Evolutionary conservation across 352 stramenopile genomes (phyloP).

Genomic region (Phytopythium helicoides): DNA sequence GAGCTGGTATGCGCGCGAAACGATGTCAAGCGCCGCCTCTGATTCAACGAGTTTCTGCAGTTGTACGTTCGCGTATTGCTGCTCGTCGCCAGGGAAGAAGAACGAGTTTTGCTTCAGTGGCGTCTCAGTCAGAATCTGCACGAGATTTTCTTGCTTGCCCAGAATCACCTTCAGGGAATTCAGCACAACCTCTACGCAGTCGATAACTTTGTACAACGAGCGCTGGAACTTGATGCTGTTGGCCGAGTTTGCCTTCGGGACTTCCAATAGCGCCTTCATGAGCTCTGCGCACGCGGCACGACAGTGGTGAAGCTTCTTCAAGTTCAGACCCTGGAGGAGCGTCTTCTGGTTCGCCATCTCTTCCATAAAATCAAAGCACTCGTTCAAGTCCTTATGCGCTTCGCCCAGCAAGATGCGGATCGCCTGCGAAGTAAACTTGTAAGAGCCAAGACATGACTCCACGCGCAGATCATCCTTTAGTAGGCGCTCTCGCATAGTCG

Average conservation of each 20-base stretch:
- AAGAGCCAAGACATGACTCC: slow-evolving; percentile 79
- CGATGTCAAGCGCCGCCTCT: slow-evolving; percentile 79
- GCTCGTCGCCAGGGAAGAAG: slow-evolving; percentile 82
- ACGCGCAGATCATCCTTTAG: slow-evolving; percentile 84
- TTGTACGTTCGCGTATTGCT: slow-evolving; percentile 84
- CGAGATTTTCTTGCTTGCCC: slow-evolving; percentile 80
- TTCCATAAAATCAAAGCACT: slow-evolving; percentile 87
- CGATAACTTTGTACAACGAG: slow-evolving; percentile 81
- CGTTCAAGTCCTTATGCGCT: slow-evolving; percentile 79
- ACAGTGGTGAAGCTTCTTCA: slow-evolving; percentile 77
- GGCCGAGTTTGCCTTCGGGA: slow-evolving; percentile 72
- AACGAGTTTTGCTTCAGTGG: slow-evolving; percentile 88
- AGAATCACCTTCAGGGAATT: slow-evolving; percentile 86
- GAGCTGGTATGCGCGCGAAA: slow-evolving; percentile 80
- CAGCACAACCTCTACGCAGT: slow-evolving; percentile 76
- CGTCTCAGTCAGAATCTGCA: slow-evolving; percentile 83
- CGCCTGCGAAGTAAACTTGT: slow-evolving; percentile 87
- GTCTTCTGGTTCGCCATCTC: slow-evolving; percentile 76
- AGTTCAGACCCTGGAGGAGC: slow-evolving; percentile 78
- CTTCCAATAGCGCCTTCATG: slow-evolving; percentile 86
- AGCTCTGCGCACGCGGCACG: slow-evolving; percentile 63
- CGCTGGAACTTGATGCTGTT: slow-evolving; percentile 89
- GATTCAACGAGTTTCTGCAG: slow-evolving; percentile 79
- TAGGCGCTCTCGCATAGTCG: slow-evolving; percentile 78
- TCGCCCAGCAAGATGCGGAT: slow-evolving; percentile 77